phyloP scores from a whole-genome alignment of 495 filamentous ascomycete species.

The Neurospora cerealis region DNA sequence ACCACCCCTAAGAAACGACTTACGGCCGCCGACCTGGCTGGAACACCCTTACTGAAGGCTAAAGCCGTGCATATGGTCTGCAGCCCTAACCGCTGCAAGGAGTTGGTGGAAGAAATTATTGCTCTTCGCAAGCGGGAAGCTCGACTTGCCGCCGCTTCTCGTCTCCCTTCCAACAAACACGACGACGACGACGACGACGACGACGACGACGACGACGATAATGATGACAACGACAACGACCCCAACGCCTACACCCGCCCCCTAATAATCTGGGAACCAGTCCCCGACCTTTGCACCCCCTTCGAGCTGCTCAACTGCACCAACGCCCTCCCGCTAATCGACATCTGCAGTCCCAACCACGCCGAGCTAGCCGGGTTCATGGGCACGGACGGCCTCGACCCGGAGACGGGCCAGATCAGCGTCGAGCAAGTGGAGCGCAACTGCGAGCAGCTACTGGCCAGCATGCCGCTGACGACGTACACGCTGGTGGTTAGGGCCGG shows the following conservation, averaged over 20 bases:
- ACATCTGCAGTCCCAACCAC: conserved; percentile 85
- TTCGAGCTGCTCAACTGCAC: conserved; percentile 64
- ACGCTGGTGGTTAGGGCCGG: conserved; percentile 44
- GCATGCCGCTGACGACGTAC: conserved; percentile 45
- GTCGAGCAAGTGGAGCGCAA: conserved; percentile 37
- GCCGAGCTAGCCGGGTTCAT: conserved; percentile 76
- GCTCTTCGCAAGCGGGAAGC: conserved; percentile 21
- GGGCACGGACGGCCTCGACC: conserved; percentile 40
- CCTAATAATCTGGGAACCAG: conserved; percentile 88
- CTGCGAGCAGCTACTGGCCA: conserved; percentile 41
- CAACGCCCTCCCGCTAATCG: conserved; percentile 59
- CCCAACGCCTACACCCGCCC: conserved; percentile 34
- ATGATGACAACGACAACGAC: conserved; percentile 2
- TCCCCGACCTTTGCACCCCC: conserved; percentile 77
- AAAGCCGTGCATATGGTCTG: conserved; percentile 85
- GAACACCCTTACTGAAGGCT: conserved; percentile 49
- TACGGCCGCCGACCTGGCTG: conserved; percentile 31
- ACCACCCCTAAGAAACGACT: conserved; percentile 77
- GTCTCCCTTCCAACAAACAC: conserved; percentile 2
- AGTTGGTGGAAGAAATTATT: conserved; percentile 55
- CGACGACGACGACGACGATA: conserved; percentile 2
- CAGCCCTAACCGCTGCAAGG: conserved; percentile 64
- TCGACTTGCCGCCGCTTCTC: not conserved
- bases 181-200: conserved; percentile 4
- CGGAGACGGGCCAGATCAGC: conserved; percentile 42